phyloP scores from a whole-genome alignment of 1,139 yeast species.

The Saccharomyces uvarum region DNA sequence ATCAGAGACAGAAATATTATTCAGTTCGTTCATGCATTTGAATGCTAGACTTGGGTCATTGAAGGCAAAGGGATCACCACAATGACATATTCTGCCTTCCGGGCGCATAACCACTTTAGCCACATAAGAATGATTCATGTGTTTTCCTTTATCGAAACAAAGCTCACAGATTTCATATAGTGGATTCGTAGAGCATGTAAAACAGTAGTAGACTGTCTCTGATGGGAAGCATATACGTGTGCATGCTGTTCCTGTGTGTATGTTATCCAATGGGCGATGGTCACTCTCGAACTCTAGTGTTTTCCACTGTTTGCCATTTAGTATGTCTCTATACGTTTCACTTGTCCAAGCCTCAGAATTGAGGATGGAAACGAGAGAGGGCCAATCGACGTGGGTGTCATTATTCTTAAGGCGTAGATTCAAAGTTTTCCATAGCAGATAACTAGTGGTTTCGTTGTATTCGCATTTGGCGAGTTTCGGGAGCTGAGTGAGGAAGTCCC shows the following conservation, averaged over 20 bases:
- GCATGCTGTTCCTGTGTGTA: constrained; percentile 25
- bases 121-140: constrained; percentile 68
- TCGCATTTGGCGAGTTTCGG: constrained; percentile 21
- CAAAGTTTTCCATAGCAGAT: constrained; percentile 25
- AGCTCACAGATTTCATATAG: constrained; percentile 50
- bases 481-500: constrained; percentile 20
- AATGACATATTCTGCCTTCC: constrained; percentile 91
- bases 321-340: constrained; percentile 14
- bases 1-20: constrained; percentile 42
- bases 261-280: constrained; percentile 7
- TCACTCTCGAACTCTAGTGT: constrained; percentile 7
- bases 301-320: constrained; percentile 19
- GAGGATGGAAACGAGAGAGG: constrained; percentile 13
- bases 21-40: constrained; percentile 45
- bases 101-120: constrained; percentile 69
- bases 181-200: constrained; percentile 30
- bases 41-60: constrained; percentile 17
- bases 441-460: constrained; percentile 22
- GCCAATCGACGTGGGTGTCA: constrained; percentile 19
- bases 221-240: constrained; percentile 23
- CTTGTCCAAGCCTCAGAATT: constrained; percentile 18
- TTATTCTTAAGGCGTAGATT: constrained; percentile 13
- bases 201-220: constrained; percentile 29
- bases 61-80: constrained; percentile 77
- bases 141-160: constrained; percentile 68